Evolutionary conservation across 1,284 basidiomycete species (phyloP).

Genomic region (Papiliotrema fonsecae): DNA sequence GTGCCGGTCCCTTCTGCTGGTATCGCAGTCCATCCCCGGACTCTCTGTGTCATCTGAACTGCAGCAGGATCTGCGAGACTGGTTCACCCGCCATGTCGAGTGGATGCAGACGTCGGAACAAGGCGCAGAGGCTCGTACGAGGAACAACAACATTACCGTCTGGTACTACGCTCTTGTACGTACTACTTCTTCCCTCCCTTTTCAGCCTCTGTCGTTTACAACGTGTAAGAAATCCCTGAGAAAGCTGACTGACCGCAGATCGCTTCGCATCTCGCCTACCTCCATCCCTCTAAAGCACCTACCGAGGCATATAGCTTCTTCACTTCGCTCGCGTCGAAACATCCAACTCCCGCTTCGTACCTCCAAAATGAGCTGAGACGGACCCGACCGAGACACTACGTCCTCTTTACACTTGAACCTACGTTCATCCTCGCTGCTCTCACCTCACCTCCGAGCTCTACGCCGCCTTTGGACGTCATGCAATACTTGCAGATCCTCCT

Average conservation of each 20-base stretch:
- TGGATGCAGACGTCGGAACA: constrained; percentile 29
- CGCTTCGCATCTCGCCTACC: constrained; percentile 21
- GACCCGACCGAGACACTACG: constrained; percentile 30
- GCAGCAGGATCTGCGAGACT: constrained; percentile 9
- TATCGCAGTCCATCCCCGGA: constrained; percentile 21
- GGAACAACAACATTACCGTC: constrained; percentile 25
- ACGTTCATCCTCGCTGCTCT: constrained; percentile 23
- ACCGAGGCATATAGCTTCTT: constrained; percentile 10
- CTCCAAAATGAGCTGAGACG: constrained; percentile 20
- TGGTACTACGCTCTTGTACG: constrained; percentile 37
- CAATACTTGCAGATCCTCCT: constrained; percentile 15
- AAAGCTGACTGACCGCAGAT: constrained; percentile 7
- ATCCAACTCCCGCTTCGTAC: constrained; percentile 12
- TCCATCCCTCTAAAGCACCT: constrained; percentile 9
- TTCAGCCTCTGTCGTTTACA: neutral
- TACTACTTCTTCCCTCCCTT: neutral
- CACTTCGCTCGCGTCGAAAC: neutral
- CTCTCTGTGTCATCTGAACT: constrained; percentile 7
- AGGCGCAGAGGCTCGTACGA: constrained; percentile 17
- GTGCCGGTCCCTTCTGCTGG: constrained; percentile 31
- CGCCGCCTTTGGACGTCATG: too few species aligned
- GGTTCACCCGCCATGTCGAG: constrained; percentile 23
- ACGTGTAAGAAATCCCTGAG: too few species aligned
- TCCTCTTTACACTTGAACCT: constrained; percentile 31
- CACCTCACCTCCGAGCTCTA: constrained; percentile 3